Base-by-base conservation (phyloP, 129 eudicot genomes). In the Centella asiatica region DNA sequence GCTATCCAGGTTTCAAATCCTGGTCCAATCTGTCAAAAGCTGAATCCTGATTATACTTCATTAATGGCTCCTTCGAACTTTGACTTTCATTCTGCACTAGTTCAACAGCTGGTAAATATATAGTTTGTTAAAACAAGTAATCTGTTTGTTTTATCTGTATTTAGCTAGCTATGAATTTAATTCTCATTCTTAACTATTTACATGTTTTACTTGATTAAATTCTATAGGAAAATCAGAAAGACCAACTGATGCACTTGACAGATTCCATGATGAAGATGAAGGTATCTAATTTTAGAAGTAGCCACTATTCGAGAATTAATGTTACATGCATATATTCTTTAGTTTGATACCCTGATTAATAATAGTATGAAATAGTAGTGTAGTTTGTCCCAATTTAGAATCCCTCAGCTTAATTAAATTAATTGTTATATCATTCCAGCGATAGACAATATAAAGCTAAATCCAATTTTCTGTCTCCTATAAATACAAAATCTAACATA, bases 151-250 rank as follows among this genome's bases (percentile, higher is more conserved):
- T 13, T 14, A 32, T 31, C n/a, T 56, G 27, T 29, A 26, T 17
- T 22, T 32, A 31, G 0, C n/a, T 32, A 19, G 29, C 28, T 58
- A 25, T 34, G n/a, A 0, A 32, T n/a, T n/a, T 18, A 39, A 31
- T 58, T 33, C 2, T 17, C 56, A 39, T 58, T 65, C n/a, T 13
- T 51, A 47, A 34, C 58, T 33, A 31, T 37, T 6, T 44, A 29
- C 39, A 28, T 63, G 47, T 42, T 57, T 57, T 62, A 46, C 22
- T 23, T 37, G 32, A 39, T 4, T n/a, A n/a, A n/a, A n/a, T 64
- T 60, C 72, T 56, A 57, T 82, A 86, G 90, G 93, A 71, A 42
- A 74, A 78, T 67, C 60, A 52, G 79, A 71, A 64, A 81, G 74
- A 84, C 67, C 88, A 73, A 27, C 47, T 79, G 70, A 44, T 64